Percentiles rank a stretch among this genome's conserved stretches.
phyloP scores from a whole-genome alignment of 768 basidiomycete species.

The Amanita subjunquillea region DNA sequence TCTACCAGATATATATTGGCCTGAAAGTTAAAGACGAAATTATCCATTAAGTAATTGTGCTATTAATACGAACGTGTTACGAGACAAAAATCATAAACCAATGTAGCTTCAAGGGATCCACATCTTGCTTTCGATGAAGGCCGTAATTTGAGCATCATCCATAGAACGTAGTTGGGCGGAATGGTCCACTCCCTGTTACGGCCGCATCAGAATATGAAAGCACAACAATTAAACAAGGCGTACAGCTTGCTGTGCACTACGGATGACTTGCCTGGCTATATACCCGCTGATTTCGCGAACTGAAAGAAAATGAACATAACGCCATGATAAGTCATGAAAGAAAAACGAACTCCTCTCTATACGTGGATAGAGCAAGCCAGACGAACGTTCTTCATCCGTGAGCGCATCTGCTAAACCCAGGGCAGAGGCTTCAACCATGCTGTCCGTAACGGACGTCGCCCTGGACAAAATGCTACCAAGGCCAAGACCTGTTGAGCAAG shows the following conservation, averaged over 20 bases:
- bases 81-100: slow-evolving; percentile 2
- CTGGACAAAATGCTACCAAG: slow-evolving; percentile 67
- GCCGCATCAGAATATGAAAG: slow-evolving; percentile 5
- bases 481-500: slow-evolving; percentile 50
- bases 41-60: too few relatives aligned
- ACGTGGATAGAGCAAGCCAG: slow-evolving; percentile 73
- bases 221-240: slow-evolving; percentile 13
- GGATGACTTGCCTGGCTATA: slow-evolving; percentile 70
- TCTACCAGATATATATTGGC: too few relatives aligned
- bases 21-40: too few relatives aligned
- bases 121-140: slow-evolving; percentile 55
- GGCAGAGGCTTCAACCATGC: slow-evolving; percentile 84
- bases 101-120: slow-evolving; percentile 42
- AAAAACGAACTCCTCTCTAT: slow-evolving; percentile 50
- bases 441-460: slow-evolving; percentile 63
- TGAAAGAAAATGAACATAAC: slow-evolving; percentile 9
- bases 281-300: slow-evolving; percentile 75
- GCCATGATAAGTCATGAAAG: neutral
- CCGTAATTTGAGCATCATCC: slow-evolving; percentile 43
- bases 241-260: slow-evolving; percentile 69
- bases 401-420: slow-evolving; percentile 71
- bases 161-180: slow-evolving; percentile 41
- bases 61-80: neutral
- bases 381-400: slow-evolving; percentile 53
- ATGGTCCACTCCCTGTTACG: slow-evolving; percentile 41